These are phyloP conservation scores for Aspergillus carbonarius DNA, from an alignment of 2,329 filamentous ascomycete species.

Conservation along the genomic window DNA sequence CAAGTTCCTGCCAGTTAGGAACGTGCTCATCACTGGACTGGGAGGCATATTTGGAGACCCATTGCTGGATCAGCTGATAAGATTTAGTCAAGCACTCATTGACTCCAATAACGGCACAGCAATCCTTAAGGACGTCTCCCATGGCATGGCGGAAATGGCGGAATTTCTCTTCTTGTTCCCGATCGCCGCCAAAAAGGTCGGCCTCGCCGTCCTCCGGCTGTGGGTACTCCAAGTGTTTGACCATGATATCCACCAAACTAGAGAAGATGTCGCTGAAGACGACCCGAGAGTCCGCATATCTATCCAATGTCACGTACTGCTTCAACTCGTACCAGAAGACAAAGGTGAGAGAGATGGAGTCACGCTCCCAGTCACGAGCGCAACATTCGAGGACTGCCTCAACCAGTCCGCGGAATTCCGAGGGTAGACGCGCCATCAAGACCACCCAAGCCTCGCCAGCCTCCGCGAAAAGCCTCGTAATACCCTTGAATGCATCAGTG, in stretches of 20 bases:
- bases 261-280: constrained; percentile 80
- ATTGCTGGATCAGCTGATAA: constrained; percentile 78
- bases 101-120: constrained; percentile 92
- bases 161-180: constrained; percentile 95
- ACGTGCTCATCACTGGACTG: constrained; percentile 73
- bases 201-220: constrained; percentile 70
- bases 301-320: constrained; percentile 88
- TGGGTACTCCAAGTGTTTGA: constrained; percentile 86
- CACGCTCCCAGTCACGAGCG: constrained; percentile 79
- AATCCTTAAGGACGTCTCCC: constrained; percentile 96
- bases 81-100: constrained; percentile 89
- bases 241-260: constrained; percentile 86
- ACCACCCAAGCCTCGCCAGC: constrained; percentile 94
- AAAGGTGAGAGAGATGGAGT: constrained; percentile 92
- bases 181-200: constrained; percentile 92
- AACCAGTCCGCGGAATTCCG: constrained; percentile 78
- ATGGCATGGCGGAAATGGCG: constrained; percentile 94
- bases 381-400: constrained; percentile 92
- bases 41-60: constrained; percentile 79
- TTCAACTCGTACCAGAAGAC: constrained; percentile 98
- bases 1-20: constrained; percentile 93
- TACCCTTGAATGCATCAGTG: constrained; percentile 77
- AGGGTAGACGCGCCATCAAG: constrained; percentile 79
- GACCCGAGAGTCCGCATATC: constrained; percentile 78
- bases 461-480: constrained; percentile 88